A percentile compares a stretch with the other conserved stretches of the same genome.
These are phyloP conservation scores for Podaxis carcinomalis DNA, from an alignment of 768 basidiomycete genomes.

Conservation along the genomic window DNA sequence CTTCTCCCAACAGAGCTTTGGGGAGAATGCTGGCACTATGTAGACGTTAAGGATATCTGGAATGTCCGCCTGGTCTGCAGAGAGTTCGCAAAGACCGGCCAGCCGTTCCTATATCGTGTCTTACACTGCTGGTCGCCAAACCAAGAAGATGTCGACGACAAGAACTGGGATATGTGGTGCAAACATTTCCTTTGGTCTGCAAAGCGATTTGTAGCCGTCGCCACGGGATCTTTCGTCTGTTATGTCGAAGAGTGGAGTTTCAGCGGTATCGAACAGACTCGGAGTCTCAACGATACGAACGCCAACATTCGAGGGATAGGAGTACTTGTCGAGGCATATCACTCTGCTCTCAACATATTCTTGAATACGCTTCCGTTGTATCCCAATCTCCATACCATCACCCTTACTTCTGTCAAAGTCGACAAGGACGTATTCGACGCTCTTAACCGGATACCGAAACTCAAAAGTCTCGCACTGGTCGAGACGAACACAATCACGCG, in stretches of 20 bases:
- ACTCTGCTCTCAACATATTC: constrained; percentile 8
- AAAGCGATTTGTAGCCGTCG: constrained; percentile 4
- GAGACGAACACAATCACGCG: constrained; percentile 6
- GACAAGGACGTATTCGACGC: constrained; percentile 9
- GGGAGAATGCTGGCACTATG: constrained; percentile 9
- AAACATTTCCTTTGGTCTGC: constrained; percentile 12
- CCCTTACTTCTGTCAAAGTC: constrained; percentile 8
- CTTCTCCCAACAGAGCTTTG: constrained; percentile 9
- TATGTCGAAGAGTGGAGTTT: constrained; percentile 12
- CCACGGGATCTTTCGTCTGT: constrained; percentile 4
- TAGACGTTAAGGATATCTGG: constrained; percentile 9
- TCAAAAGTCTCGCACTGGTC: constrained; percentile 1
- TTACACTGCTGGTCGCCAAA: constrained; percentile 10
- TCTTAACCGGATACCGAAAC: constrained; percentile 1
- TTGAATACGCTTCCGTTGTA: constrained; percentile 7
- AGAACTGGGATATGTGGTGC: constrained; percentile 11
- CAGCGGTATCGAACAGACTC: constrained; percentile 8
- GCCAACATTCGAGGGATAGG: constrained; percentile 8
- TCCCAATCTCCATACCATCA: constrained; percentile 8
- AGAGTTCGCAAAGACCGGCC: constrained; percentile 5
- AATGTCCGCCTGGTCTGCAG: constrained; percentile 9
- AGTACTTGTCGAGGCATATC: constrained; percentile 7
- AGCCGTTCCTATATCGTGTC: constrained; percentile 1
- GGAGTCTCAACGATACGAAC: constrained; percentile 6
- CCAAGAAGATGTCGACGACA: constrained; percentile 10